Evolutionary conservation across 306 rosid species (phyloP).

Genomic region (Quercus bicolor): DNA sequence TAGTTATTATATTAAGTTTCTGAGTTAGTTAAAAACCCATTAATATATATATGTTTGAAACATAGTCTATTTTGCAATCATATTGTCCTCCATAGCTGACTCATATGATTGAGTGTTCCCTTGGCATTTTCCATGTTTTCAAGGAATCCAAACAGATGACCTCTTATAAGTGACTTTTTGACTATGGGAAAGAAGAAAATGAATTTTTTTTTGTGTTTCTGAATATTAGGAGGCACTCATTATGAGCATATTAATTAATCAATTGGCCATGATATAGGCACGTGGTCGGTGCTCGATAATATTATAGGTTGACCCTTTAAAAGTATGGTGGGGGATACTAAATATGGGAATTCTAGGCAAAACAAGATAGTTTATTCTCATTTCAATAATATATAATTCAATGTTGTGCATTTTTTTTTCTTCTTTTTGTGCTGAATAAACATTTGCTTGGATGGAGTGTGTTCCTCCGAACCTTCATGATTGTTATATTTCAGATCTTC

Average conservation of each 20-base stretch:
- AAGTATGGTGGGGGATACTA: background rate
- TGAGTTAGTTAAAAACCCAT: background rate
- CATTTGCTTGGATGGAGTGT: too few species aligned
- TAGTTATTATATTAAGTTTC: background rate
- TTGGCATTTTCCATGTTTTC: slow-evolving; percentile 27
- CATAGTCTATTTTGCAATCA: slow-evolving; percentile 2
- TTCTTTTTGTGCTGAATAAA: too few species aligned
- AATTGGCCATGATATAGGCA: background rate
- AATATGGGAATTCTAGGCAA: slow-evolving; percentile 4
- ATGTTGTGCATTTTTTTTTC: too few species aligned
- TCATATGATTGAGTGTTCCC: slow-evolving; percentile 26
- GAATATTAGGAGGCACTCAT: background rate
- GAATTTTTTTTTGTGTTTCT: background rate
- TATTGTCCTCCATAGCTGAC: slow-evolving; percentile 13
- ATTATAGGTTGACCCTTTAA: slow-evolving; percentile 2
- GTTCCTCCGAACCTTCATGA: too few species aligned
- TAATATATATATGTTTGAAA: background rate
- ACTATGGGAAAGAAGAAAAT: background rate
- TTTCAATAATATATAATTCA: background rate
- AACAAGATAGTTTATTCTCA: slow-evolving; percentile 11
- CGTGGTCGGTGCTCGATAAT: slow-evolving; percentile 1
- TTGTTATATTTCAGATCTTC: too few species aligned
- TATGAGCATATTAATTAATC: background rate
- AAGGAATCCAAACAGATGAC: slow-evolving; percentile 20
- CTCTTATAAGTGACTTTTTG: slow-evolving; percentile 15